These are phyloP conservation scores for Vararia minispora DNA, from an alignment of 768 basidiomycete genomes.

Conservation along the genomic window DNA sequence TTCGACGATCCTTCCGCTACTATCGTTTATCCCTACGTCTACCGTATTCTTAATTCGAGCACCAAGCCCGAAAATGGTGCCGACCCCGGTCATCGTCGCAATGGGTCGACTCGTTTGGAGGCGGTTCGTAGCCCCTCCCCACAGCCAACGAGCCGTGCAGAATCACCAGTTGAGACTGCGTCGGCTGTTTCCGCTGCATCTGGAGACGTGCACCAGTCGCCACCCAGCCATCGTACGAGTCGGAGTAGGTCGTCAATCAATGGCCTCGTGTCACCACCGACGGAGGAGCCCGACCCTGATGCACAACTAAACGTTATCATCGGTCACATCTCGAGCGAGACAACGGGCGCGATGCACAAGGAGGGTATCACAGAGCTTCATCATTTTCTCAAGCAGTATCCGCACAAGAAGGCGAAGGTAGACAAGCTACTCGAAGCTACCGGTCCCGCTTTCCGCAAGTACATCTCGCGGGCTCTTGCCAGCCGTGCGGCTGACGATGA, in stretches of 20 bases:
- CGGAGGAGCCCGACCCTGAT: constrained; percentile 81
- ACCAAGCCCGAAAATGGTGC: constrained; percentile 17
- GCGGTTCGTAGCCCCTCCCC: constrained; percentile 41
- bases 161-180: constrained; percentile 55
- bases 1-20: constrained; percentile 98
- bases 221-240: constrained; percentile 57
- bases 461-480: constrained; percentile 79
- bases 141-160: constrained; percentile 55
- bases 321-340: constrained; percentile 80
- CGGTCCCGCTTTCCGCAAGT: constrained; percentile 83
- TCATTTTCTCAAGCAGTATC: constrained; percentile 85
- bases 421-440: constrained; percentile 86
- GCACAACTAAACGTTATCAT: constrained; percentile 74
- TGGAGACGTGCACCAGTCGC: constrained; percentile 37
- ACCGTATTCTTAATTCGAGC: constrained; percentile 74
- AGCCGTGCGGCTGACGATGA: constrained; percentile 82
- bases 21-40: constrained; percentile 92
- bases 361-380: constrained; percentile 93
- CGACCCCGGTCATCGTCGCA: constrained; percentile 17
- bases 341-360: constrained; percentile 81
- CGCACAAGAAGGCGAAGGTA: constrained; percentile 70
- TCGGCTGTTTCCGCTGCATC: constrained; percentile 36
- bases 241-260: constrained; percentile 55
- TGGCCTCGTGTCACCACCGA: constrained; percentile 42
- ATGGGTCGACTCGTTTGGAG: constrained; percentile 22